A percentile compares a stretch with the other conserved stretches of the same genome.
Conservation (phyloP, 2,329 filamentous ascomycete species). For the Aspergillus amoenus region DNA sequence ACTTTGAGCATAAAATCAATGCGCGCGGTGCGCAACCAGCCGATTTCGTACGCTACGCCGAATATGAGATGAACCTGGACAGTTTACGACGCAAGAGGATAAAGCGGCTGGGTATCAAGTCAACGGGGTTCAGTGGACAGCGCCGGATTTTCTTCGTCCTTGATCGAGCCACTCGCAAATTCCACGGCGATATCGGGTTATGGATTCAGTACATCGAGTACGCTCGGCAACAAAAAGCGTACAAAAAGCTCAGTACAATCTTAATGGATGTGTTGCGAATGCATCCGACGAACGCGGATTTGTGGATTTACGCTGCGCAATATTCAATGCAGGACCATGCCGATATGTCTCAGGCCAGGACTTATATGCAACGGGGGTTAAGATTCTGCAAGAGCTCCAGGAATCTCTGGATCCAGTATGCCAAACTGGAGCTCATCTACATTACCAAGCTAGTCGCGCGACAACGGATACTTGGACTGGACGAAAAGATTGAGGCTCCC, state of each 20-base stretch:
- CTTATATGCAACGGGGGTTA: conserved; percentile 84
- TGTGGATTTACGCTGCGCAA: conserved; percentile 84
- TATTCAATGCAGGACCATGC: conserved; percentile 74
- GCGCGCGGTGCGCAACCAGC: conserved; percentile 72
- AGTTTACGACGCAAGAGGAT: conserved; percentile 78
- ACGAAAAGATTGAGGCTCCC: conserved; percentile 42
- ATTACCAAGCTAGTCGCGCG: conserved; percentile 76
- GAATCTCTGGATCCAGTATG: conserved; percentile 84
- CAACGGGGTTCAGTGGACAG: conserved; percentile 70
- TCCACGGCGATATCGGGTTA: conserved; percentile 74
- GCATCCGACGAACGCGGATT: conserved; percentile 75
- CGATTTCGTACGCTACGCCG: conserved; percentile 83
- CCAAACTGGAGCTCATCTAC: conserved; percentile 89
- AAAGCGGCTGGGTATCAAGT: conserved; percentile 74
- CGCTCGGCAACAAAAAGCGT: conserved; percentile 65
- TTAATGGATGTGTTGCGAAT: conserved; percentile 72
- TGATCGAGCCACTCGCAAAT: conserved; percentile 79
- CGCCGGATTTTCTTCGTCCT: conserved; percentile 85
- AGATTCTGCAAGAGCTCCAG: conserved; percentile 79
- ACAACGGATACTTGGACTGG: conserved; percentile 65
- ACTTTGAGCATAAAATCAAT: conserved; percentile 89
- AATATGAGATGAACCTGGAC: conserved; percentile 68
- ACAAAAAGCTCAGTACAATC: conserved; percentile 60
- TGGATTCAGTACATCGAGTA: conserved; percentile 93
- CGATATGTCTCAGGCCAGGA: conserved; percentile 82